Evolutionary conservation across 306 rosid genomes (phyloP), one percentile per base, ranked within the genome.

Genomic region (Dalbergia oliveri): DNA sequence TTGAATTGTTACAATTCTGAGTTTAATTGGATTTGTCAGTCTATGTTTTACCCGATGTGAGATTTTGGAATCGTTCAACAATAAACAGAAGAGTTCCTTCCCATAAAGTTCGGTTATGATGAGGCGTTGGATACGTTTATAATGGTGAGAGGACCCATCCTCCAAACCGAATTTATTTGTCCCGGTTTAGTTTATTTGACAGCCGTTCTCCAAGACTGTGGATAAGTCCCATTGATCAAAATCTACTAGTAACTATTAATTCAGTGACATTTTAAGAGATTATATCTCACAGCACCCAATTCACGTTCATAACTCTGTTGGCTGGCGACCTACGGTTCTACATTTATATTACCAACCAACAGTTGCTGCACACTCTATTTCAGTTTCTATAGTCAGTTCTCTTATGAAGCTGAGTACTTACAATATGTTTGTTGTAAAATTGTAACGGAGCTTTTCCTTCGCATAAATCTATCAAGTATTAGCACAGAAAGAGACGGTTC

Each of bases 171-270:
- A 44, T 73, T 69, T 62, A 90, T 93, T 66, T 86, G 84, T 85
- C 91, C 83, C 43, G 85, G 85, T 66, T 81, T 94, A 79, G 81
- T 84, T 84, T 93, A 94, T 1, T 88, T 91, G 90, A 87, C 94
- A 34, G 84, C 84, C 31, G 90, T 85, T 67, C 73, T 94, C 51
- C 87, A 71, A 63, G 97, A 92, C 82, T 76, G 81, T 82, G 92
- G 90, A 9, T 88, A 85, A 65, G 86, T 84, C 31, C 87, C 86
- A 2, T 51, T 37, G 41, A 12, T 81, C 41, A 15, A 67, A 43
- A 23, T 53, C 1, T 77, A 39, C 12, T 11, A 5, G 15, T 49
- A 49, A 49, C 8, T 1, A 39, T 6, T 53, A 53, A 37, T 66
- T 66, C 16, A 19, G 60, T 35, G 34, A 37, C 49, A 50, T 75